These are phyloP conservation scores for Entomortierella parvispora DNA, from an alignment of 192 early-diverging fungal genomes.

Conservation along the genomic window DNA sequence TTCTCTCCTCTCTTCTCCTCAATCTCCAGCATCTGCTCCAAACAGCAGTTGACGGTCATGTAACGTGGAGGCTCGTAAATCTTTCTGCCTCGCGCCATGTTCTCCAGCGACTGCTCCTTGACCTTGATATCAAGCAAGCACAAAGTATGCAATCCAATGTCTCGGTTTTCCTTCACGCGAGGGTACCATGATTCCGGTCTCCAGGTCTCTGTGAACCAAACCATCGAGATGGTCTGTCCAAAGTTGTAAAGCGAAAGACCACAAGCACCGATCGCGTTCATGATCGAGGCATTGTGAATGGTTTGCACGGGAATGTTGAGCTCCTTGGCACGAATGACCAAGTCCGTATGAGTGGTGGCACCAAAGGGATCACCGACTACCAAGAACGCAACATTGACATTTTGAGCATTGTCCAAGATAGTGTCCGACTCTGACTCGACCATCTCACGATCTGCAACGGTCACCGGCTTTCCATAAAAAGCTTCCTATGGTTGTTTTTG, in stretches of 20 bases:
- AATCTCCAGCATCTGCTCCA: slow-evolving; percentile 92
- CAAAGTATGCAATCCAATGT: slow-evolving; percentile 91
- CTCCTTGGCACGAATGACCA: slow-evolving; percentile 93
- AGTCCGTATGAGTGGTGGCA: slow-evolving; percentile 97
- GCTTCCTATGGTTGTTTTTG: slow-evolving; percentile 66
- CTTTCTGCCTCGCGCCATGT: slow-evolving; percentile 89
- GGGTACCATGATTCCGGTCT: slow-evolving; percentile 97
- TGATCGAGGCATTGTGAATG: slow-evolving; percentile 99
- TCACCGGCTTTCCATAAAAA: slow-evolving; percentile 87
- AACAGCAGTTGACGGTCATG: slow-evolving; percentile 96
- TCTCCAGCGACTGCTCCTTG: slow-evolving; percentile 96
- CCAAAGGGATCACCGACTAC: slow-evolving; percentile 99
- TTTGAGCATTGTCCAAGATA: slow-evolving; percentile 90
- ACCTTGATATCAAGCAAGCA: slow-evolving; percentile 98
- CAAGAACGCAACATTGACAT: slow-evolving; percentile 91
- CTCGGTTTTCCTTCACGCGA: slow-evolving; percentile 87
- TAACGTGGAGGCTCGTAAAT: slow-evolving; percentile 98
- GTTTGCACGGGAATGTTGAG: slow-evolving; percentile 84
- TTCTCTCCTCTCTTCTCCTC: slow-evolving; percentile 82
- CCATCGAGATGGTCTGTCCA: slow-evolving; percentile 98
- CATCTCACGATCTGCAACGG: slow-evolving; percentile 96
- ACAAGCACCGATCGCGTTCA: slow-evolving; percentile 97
- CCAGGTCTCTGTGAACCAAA: slow-evolving; percentile 98
- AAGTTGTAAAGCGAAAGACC: slow-evolving; percentile 98
- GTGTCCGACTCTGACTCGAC: slow-evolving; percentile 92